Conservation (phyloP, 2,329 filamentous ascomycete genomes). For the Alternaria sp. region DNA sequence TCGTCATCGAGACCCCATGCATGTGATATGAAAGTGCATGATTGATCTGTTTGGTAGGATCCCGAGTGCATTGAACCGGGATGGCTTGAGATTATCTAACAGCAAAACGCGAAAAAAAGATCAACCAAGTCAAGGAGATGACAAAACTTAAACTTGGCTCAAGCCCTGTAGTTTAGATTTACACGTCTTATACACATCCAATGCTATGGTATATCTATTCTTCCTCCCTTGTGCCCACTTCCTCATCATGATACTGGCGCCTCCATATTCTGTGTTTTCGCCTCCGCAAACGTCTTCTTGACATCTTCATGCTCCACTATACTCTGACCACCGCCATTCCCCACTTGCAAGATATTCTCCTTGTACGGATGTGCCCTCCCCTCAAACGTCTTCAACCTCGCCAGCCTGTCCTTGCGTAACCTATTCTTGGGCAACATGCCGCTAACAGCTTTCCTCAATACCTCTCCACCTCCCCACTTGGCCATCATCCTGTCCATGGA, state of each 20-base stretch:
- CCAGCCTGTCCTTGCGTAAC: constrained; percentile 84
- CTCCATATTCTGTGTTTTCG: constrained; percentile 26
- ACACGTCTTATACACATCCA: constrained; percentile 4
- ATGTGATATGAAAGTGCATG: background rate
- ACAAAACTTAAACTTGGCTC: background rate
- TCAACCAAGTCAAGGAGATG: background rate
- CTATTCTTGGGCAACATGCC: constrained; percentile 99
- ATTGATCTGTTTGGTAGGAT: background rate
- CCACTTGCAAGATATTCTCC: constrained; percentile 81
- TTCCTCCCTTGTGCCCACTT: background rate
- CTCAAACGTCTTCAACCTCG: constrained; percentile 93
- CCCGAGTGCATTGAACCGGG: background rate
- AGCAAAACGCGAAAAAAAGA: background rate
- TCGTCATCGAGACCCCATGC: background rate
- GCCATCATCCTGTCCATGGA: constrained; percentile 95
- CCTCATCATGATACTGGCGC: constrained; percentile 32
- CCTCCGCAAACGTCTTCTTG: constrained; percentile 47
- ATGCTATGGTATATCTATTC: constrained; percentile 3
- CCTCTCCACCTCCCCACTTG: constrained; percentile 92
- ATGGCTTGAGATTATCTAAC: background rate
- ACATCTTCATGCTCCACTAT: constrained; percentile 51
- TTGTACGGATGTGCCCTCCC: constrained; percentile 91
- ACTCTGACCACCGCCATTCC: constrained; percentile 48
- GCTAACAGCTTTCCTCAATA: constrained; percentile 87
- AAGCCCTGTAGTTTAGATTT: background rate